phyloP scores from a whole-genome alignment of 768 basidiomycete genomes.

The Podaxis sp. region DNA sequence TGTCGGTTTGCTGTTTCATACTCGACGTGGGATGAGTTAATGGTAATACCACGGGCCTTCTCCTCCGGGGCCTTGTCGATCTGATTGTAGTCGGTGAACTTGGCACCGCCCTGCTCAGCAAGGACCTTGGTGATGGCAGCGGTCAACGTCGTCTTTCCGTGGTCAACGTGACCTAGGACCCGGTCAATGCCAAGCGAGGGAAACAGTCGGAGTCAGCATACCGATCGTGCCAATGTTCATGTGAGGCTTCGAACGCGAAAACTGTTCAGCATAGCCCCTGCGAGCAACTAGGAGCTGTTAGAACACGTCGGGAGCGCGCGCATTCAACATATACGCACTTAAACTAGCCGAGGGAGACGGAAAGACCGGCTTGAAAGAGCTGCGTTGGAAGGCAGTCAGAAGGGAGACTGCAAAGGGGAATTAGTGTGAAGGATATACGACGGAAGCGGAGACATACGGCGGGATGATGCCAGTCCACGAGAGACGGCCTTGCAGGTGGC shows the following conservation, averaged over 20 bases:
- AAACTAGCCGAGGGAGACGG: slow-evolving; percentile 26
- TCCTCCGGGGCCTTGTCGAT: slow-evolving; percentile 99
- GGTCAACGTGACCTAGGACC: slow-evolving; percentile 83
- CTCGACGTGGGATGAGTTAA: slow-evolving; percentile 98
- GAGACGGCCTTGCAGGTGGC: slow-evolving; percentile 48
- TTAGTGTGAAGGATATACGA: neutral
- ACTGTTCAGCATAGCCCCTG: slow-evolving; percentile 79
- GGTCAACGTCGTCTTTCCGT: slow-evolving; percentile 97
- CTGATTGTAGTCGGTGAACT: slow-evolving; percentile 93
- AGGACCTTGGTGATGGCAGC: slow-evolving; percentile 96
- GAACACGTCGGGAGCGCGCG: neutral
- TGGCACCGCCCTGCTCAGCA: slow-evolving; percentile 69
- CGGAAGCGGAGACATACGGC: slow-evolving; percentile 33
- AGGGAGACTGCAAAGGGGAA: slow-evolving; percentile 27
- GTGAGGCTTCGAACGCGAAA: slow-evolving; percentile 78
- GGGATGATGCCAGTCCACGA: slow-evolving; percentile 43
- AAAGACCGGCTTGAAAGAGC: slow-evolving; percentile 25
- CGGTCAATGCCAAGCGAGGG: neutral
- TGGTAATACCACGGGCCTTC: slow-evolving; percentile 99
- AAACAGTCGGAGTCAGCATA: slow-evolving; percentile 27
- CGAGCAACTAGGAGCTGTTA: slow-evolving; percentile 36
- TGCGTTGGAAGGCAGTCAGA: slow-evolving; percentile 38
- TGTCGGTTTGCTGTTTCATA: slow-evolving; percentile 90
- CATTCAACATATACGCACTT: slow-evolving; percentile 21
- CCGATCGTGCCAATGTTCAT: slow-evolving; percentile 97